A percentile compares a stretch with the other conserved stretches of the same genome.
Evolutionary conservation across 2,329 filamentous ascomycete genomes (phyloP).

Genomic region (Fusarium fracticaudum): DNA sequence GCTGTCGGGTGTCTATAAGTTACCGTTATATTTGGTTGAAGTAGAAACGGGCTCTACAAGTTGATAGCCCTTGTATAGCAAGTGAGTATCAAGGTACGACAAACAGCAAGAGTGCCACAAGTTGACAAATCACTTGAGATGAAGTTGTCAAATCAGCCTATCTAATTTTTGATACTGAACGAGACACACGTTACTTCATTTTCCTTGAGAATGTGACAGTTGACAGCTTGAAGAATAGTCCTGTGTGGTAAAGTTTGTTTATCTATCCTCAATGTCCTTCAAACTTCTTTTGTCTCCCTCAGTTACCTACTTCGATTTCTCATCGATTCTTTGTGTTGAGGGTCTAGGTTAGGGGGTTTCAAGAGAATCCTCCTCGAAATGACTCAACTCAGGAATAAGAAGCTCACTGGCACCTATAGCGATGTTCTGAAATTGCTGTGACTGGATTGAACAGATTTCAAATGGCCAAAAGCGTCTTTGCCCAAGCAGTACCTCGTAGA

Average conservation of each 20-base stretch:
- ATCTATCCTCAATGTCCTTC: not conserved
- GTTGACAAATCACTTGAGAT: too few relatives aligned
- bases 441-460: fast-evolving
- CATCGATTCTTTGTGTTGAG: too few relatives aligned
- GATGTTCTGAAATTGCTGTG: fast-evolving
- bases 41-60: too few relatives aligned
- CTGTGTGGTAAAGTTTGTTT: fast-evolving
- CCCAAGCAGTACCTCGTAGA: too few relatives aligned
- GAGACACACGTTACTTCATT: not conserved
- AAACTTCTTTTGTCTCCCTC: not conserved
- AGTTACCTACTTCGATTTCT: not conserved
- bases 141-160: not conserved
- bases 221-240: not conserved
- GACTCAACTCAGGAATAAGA: not conserved
- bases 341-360: not conserved
- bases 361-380: not conserved
- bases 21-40: too few relatives aligned
- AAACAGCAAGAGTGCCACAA: too few relatives aligned
- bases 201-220: not conserved
- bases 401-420: not conserved
- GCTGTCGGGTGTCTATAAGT: not conserved
- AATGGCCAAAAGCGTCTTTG: too few relatives aligned
- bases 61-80: fast-evolving
- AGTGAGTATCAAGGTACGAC: too few relatives aligned
- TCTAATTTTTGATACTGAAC: fast-evolving